These are phyloP conservation scores for Diatrype stigma DNA, from an alignment of 2,329 filamentous ascomycete genomes.

Conservation along the genomic window DNA sequence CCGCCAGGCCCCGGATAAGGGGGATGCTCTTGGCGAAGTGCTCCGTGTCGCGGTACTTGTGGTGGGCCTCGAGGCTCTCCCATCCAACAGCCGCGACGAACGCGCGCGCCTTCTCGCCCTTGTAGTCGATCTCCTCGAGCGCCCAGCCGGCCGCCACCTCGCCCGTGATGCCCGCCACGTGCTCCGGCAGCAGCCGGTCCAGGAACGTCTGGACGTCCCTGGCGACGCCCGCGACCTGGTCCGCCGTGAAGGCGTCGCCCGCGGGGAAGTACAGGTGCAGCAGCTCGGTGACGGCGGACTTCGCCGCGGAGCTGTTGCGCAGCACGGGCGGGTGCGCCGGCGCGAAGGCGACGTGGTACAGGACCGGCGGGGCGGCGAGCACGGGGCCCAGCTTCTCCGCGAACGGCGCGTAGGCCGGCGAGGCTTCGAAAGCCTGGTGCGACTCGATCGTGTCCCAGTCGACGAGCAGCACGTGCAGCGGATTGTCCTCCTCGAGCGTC, in stretches of 20 bases:
- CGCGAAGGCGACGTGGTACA: constrained; percentile 17
- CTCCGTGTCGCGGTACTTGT: constrained; percentile 10
- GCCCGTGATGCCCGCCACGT: constrained; percentile 7
- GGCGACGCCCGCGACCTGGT: constrained; percentile 1
- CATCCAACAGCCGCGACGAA: constrained; percentile 18
- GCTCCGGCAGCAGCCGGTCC: not conserved
- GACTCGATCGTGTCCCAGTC: constrained; percentile 18
- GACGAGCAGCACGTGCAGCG: constrained; percentile 13
- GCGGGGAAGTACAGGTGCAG: constrained; percentile 14
- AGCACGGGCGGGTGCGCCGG: constrained; percentile 12
- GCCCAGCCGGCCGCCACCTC: constrained; percentile 17
- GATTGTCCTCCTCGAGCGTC: constrained; percentile 6
- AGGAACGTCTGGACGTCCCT: constrained; percentile 6
- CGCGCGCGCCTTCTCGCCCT: constrained; percentile 11
- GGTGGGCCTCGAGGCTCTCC: constrained; percentile 14
- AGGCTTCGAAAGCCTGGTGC: constrained; percentile 16
- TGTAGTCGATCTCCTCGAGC: constrained; percentile 12
- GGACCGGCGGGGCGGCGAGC: not conserved
- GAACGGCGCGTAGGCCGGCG: constrained; percentile 12
- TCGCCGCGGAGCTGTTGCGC: constrained; percentile 4
- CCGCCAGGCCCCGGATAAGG: constrained; percentile 7
- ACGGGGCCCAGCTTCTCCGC: constrained; percentile 2
- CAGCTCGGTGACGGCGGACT: constrained; percentile 12
- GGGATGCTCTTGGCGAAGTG: constrained; percentile 10
- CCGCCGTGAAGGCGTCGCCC: constrained; percentile 1